A percentile compares a stretch with the other conserved stretches of the same genome.
Conservation (phyloP, 2,329 filamentous ascomycete species). For the Colletotrichum incanum region DNA sequence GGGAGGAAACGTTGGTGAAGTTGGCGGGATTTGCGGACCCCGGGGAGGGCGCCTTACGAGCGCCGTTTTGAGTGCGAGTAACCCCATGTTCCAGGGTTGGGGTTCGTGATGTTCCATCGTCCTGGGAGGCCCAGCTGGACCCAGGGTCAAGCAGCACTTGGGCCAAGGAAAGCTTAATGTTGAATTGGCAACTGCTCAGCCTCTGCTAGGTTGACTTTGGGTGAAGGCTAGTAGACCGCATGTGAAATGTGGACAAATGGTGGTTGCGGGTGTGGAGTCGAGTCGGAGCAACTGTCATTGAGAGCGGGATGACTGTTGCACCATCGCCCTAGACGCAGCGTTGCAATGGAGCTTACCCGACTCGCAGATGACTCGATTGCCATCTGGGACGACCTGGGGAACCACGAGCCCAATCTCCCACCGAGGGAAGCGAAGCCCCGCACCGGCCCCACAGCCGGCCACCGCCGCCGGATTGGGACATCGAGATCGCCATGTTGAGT, state of each 20-base stretch:
- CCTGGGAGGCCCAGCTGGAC: background rate
- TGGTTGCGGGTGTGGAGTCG: slow-evolving; percentile 23
- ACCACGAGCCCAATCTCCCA: slow-evolving; percentile 21
- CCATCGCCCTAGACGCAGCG: slow-evolving; percentile 26
- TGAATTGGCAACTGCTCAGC: slow-evolving; percentile 27
- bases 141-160: background rate
- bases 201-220: slow-evolving; percentile 4
- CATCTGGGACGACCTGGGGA: background rate
- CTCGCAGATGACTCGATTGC: slow-evolving; percentile 14
- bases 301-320: slow-evolving; percentile 33
- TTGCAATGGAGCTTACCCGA: slow-evolving; percentile 25
- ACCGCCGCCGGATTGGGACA: slow-evolving; percentile 27
- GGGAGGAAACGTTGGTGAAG: too few species aligned
- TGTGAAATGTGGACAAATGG: background rate
- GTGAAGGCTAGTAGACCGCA: background rate
- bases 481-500: slow-evolving; percentile 5
- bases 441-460: slow-evolving; percentile 21
- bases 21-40: slow-evolving; percentile 22
- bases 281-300: slow-evolving; percentile 31
- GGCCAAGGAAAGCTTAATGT: slow-evolving; percentile 23
- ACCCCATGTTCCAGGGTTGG: background rate
- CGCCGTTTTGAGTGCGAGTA: background rate
- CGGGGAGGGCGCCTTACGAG: slow-evolving; percentile 3
- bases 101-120: slow-evolving; percentile 7
- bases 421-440: slow-evolving; percentile 7